These are phyloP conservation scores for Boletellus ananas DNA, from an alignment of 768 basidiomycete species.

Conservation along the genomic window DNA sequence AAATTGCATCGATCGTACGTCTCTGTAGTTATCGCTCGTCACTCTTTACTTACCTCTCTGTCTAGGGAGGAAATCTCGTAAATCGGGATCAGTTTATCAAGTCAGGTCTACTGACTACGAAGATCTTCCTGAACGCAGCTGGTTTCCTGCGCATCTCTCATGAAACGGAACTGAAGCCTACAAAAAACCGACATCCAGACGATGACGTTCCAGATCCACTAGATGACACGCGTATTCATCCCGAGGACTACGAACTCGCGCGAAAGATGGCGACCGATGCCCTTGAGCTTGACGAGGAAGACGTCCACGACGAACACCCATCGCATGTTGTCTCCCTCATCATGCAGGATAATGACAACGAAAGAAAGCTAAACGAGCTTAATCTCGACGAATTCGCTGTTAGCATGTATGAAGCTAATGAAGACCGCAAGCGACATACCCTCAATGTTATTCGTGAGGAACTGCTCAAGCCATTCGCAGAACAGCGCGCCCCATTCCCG, in stretches of 20 bases:
- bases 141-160: conserved; percentile 85
- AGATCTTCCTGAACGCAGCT: conserved; percentile 91
- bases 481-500: conserved; percentile 63
- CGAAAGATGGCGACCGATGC: conserved; percentile 99
- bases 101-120: conserved; percentile 71
- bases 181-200: conserved; percentile 57
- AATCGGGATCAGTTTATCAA: conserved; percentile 90
- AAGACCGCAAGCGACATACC: conserved; percentile 84
- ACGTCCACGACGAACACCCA: conserved; percentile 87
- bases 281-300: conserved; percentile 96
- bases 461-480: conserved; percentile 74
- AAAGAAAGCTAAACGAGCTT: conserved; percentile 80
- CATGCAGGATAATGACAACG: conserved; percentile 78
- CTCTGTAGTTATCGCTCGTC: neutral
- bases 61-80: conserved; percentile 78
- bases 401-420: conserved; percentile 79
- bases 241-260: conserved; percentile 95
- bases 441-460: conserved; percentile 88
- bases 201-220: conserved; percentile 82
- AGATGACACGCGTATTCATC: conserved; percentile 94
- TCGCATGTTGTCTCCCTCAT: conserved; percentile 85
- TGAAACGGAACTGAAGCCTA: conserved; percentile 57
- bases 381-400: conserved; percentile 96
- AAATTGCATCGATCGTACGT: conserved; percentile 72
- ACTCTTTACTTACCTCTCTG: neutral